A percentile compares a stretch with the other conserved stretches of the same genome.
Evolutionary conservation across 768 basidiomycete species (phyloP).

Genomic region (Lactarius quietus): DNA sequence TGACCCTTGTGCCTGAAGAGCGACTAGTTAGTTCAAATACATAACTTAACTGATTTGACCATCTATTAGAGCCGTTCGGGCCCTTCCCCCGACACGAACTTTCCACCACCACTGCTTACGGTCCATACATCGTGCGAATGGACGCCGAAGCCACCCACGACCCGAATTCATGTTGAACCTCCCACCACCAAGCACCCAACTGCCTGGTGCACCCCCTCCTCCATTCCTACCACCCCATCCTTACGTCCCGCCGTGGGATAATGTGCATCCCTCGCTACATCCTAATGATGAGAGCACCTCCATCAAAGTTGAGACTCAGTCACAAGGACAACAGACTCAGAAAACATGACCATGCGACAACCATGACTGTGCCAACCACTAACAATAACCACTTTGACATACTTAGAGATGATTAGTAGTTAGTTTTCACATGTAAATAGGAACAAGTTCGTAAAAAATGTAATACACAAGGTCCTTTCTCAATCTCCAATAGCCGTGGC

Average conservation of each 20-base stretch:
- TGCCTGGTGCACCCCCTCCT: conserved; percentile 21
- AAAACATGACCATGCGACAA: too few relatives aligned
- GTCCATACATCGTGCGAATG: neutral
- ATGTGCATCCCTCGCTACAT: neutral
- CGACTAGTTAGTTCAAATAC: conserved; percentile 4
- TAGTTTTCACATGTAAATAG: too few relatives aligned
- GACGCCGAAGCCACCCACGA: conserved; percentile 15
- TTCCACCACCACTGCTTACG: neutral
- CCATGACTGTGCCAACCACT: too few relatives aligned
- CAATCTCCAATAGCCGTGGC: too few relatives aligned
- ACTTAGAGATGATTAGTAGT: too few relatives aligned
- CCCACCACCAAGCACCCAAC: conserved; percentile 18
- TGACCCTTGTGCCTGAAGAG: too few relatives aligned
- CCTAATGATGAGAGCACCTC: conserved; percentile 2
- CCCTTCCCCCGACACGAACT: neutral
- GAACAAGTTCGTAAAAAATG: too few relatives aligned
- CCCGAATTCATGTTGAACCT: conserved; percentile 15
- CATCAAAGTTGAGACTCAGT: conserved; percentile 5
- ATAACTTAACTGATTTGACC: neutral
- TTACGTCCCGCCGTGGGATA: neutral
- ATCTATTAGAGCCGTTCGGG: conserved; percentile 1
- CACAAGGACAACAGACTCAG: too few relatives aligned
- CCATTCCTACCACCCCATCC: conserved; percentile 5
- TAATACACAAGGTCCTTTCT: too few relatives aligned
- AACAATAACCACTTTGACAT: too few relatives aligned